Evolutionary conservation across 2,329 filamentous ascomycete species (phyloP).

Genomic region (Alternaria sp.): DNA sequence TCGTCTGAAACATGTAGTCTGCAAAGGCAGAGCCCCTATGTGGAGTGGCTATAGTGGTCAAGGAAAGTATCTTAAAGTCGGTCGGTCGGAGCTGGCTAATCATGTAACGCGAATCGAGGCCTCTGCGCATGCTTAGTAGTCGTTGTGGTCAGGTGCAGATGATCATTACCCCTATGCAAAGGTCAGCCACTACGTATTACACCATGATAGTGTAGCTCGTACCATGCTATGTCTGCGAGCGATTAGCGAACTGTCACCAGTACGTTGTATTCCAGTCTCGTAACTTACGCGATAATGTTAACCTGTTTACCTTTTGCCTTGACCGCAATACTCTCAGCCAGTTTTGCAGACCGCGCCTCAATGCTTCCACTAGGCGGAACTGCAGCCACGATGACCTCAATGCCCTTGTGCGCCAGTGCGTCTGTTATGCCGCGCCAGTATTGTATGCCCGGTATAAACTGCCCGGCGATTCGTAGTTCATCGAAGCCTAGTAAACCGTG

Average conservation of each 20-base stretch:
- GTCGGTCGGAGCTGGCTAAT: slow-evolving; percentile 66
- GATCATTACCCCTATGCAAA: slow-evolving; percentile 47
- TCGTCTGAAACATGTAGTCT: slow-evolving; percentile 67
- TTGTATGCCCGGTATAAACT: slow-evolving; percentile 64
- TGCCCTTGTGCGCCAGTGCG: slow-evolving; percentile 63
- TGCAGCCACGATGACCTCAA: slow-evolving; percentile 68
- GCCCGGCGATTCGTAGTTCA: slow-evolving; percentile 65
- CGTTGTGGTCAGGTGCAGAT: not conserved
- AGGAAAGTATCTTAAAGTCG: slow-evolving; percentile 78
- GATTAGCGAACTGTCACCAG: slow-evolving; percentile 22
- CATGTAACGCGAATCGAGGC: slow-evolving; percentile 71
- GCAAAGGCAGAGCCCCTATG: slow-evolving; percentile 70
- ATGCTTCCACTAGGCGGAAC: slow-evolving; percentile 69
- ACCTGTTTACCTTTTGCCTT: slow-evolving; percentile 66
- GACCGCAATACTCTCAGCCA: slow-evolving; percentile 62
- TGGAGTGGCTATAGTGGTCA: slow-evolving; percentile 70
- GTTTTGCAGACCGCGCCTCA: slow-evolving; percentile 63
- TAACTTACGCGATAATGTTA: slow-evolving; percentile 70
- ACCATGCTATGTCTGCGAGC: slow-evolving; percentile 64
- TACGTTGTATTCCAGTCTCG: not conserved
- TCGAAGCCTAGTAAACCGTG: slow-evolving; percentile 74
- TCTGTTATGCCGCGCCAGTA: slow-evolving; percentile 73
- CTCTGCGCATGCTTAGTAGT: slow-evolving; percentile 53
- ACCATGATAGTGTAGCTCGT: slow-evolving; percentile 12
- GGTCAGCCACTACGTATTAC: slow-evolving; percentile 25